Evolutionary conservation across 192 early-diverging fungal genomes (phyloP).

Genomic region (Phycomyces nitens): DNA sequence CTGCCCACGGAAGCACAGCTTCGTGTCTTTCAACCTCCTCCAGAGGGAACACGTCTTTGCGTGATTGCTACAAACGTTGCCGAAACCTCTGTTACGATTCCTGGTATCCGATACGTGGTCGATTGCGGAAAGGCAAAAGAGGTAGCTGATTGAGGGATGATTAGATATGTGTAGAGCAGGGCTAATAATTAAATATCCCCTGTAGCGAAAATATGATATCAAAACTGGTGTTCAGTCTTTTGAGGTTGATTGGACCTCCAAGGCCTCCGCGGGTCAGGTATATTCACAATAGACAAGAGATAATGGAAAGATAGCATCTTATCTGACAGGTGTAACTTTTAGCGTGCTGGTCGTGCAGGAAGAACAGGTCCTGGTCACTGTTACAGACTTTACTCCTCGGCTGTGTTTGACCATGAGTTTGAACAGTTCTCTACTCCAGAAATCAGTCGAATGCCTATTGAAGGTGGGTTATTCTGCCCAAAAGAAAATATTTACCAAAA

Average conservation of each 20-base stretch:
- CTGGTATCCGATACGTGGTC: constrained; percentile 91
- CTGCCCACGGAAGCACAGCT: constrained; percentile 89
- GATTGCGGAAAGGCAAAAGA: constrained; percentile 95
- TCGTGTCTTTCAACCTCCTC: constrained; percentile 85
- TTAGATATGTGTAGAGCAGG: background rate
- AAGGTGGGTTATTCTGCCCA: constrained; percentile 41
- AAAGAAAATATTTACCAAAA: background rate
- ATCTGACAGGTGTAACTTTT: background rate
- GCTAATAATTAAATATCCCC: background rate
- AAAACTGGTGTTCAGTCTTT: constrained; percentile 88
- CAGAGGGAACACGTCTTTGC: constrained; percentile 83
- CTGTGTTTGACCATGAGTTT: constrained; percentile 92
- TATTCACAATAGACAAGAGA: background rate
- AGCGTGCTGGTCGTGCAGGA: constrained; percentile 93
- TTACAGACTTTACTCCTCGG: constrained; percentile 90
- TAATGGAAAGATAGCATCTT: background rate
- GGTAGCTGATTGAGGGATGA: constrained; percentile 3
- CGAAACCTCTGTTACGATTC: constrained; percentile 98
- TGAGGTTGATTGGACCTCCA: constrained; percentile 89
- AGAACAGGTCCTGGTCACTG: constrained; percentile 95
- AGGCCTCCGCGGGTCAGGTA: constrained; percentile 85
- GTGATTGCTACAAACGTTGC: constrained; percentile 98
- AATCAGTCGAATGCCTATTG: constrained; percentile 91
- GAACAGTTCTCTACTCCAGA: constrained; percentile 82
- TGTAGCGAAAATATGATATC: constrained; percentile 69